Conservation (phyloP, 192 early-diverging fungal genomes). For the Entomortierella lignicola region DNA sequence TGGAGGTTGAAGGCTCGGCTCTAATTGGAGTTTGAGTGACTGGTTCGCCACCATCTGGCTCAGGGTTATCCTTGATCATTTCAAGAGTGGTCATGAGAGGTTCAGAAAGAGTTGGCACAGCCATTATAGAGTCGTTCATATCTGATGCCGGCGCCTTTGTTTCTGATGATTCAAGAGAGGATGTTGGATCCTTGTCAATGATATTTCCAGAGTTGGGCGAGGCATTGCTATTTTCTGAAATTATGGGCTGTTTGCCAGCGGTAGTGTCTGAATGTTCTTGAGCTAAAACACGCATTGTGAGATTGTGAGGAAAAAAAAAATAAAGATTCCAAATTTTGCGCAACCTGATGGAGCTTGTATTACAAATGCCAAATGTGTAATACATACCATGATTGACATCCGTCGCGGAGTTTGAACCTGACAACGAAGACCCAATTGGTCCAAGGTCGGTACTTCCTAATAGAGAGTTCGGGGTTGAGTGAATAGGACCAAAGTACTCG, state of each 20-base stretch:
- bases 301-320: no score
- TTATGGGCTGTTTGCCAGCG: no score
- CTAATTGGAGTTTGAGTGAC: not conserved
- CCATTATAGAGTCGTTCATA: constrained; percentile 27
- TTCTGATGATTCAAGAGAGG: not conserved
- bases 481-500: no score
- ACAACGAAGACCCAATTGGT: no score
- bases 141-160: not conserved
- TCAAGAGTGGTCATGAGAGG: constrained; percentile 28
- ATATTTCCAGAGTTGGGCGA: not conserved
- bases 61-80: constrained; percentile 4
- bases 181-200: not conserved
- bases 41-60: not conserved
- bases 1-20: not conserved
- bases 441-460: not conserved
- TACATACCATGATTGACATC: no score
- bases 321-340: no score
- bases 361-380: no score
- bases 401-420: no score
- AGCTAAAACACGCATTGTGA: no score
- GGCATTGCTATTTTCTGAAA: no score
- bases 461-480: not conserved
- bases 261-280: no score
- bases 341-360: no score
- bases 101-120: constrained; percentile 37